These are phyloP conservation scores for Trichoderma parareesei DNA, from an alignment of 495 filamentous ascomycete species.

Conservation along the genomic window DNA sequence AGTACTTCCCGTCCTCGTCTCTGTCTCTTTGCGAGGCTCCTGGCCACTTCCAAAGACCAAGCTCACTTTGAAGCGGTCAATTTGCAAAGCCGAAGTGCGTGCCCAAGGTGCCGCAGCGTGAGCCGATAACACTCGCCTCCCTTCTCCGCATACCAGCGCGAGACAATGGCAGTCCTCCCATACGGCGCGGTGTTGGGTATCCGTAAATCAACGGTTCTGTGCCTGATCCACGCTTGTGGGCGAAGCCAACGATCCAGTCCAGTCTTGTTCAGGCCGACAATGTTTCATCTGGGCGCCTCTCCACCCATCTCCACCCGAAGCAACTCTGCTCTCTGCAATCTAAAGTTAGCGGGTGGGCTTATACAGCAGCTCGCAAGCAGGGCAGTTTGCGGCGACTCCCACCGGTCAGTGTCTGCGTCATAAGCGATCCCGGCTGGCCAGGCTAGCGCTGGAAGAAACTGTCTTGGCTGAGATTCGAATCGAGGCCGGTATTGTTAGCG, in stretches of 20 bases:
- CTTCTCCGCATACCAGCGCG: too few relatives aligned
- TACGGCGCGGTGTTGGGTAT: background rate
- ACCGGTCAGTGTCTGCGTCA: background rate
- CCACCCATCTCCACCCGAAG: background rate
- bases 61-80: too few relatives aligned
- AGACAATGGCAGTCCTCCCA: too few relatives aligned
- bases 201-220: background rate
- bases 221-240: conserved; percentile 8
- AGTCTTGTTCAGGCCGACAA: background rate
- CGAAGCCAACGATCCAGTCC: background rate
- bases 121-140: too few relatives aligned
- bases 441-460: background rate
- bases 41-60: too few relatives aligned
- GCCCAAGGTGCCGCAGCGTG: too few relatives aligned
- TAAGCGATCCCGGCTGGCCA: background rate
- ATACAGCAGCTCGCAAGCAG: background rate
- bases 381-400: background rate
- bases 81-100: too few relatives aligned
- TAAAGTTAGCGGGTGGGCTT: background rate
- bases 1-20: too few relatives aligned
- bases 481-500: background rate
- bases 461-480: conserved; percentile 4
- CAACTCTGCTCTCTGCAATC: background rate
- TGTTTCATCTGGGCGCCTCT: background rate
- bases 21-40: too few relatives aligned